phyloP scores from a whole-genome alignment of 257 asterid genomes.

The Solanum corneliomulleri region DNA sequence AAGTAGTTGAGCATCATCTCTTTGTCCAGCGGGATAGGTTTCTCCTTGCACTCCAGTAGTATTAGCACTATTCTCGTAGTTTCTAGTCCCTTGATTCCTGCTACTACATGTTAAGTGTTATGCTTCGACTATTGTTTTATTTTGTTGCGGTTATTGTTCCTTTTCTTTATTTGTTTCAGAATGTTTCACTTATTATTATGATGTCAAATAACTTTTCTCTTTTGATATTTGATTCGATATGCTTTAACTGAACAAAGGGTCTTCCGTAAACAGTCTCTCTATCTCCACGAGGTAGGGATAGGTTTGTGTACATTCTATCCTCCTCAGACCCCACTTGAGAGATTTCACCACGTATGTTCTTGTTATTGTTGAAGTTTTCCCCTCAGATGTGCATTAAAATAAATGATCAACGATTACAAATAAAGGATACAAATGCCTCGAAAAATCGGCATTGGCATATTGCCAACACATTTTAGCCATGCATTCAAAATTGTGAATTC shows the following conservation, averaged over 20 bases:
- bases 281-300: not conserved
- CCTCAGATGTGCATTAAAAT: not conserved
- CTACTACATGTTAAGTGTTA: not conserved
- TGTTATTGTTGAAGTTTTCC: not conserved
- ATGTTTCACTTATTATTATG: not conserved
- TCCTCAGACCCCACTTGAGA: not conserved
- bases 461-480: not conserved
- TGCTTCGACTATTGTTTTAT: not conserved
- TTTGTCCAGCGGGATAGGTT: not conserved
- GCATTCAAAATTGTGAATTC: not conserved
- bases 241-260: not conserved
- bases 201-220: not conserved
- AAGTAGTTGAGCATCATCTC: not conserved
- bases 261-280: not conserved
- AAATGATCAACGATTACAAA: not conserved
- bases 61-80: not conserved
- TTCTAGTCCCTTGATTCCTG: not conserved
- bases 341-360: not conserved
- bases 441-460: not conserved
- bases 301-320: not conserved
- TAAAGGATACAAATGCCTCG: not conserved
- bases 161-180: not conserved
- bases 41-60: not conserved
- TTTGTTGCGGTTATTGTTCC: not conserved
- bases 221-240: not conserved